A percentile compares a stretch with the other conserved stretches of the same genome.
These are phyloP conservation scores for Saccharomyces eubayanus DNA, from an alignment of 805 yeast species.

Conservation along the genomic window DNA sequence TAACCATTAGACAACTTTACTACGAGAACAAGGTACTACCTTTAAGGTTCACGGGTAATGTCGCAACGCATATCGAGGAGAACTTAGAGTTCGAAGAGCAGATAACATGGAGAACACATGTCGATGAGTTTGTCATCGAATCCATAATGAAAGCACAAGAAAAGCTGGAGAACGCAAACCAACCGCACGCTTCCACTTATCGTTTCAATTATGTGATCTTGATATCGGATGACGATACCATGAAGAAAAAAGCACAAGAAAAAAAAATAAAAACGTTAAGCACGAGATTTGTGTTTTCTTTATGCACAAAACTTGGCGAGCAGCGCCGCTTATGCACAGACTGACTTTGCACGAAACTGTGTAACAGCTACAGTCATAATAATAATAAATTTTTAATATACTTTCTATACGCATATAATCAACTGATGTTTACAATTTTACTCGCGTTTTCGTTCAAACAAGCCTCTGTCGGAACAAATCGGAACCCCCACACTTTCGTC, in stretches of 20 bases:
- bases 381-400: neutral
- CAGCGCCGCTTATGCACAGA: constrained; percentile 19
- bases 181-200: neutral
- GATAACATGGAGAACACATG: constrained; percentile 61
- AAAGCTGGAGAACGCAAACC: constrained; percentile 2
- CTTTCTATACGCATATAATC: neutral
- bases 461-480: neutral
- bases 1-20: constrained; percentile 60
- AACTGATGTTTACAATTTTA: neutral
- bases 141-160: constrained; percentile 32
- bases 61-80: constrained; percentile 61
- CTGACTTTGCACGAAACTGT: neutral
- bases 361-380: neutral
- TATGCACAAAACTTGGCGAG: constrained; percentile 23
- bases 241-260: constrained; percentile 50
- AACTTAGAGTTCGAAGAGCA: constrained; percentile 67
- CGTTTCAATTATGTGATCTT: constrained; percentile 49
- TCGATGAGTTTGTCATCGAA: constrained; percentile 60
- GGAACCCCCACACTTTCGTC: neutral
- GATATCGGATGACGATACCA: constrained; percentile 66
- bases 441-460: too few relatives aligned
- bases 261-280: constrained; percentile 27
- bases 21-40: constrained; percentile 49
- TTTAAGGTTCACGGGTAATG: constrained; percentile 59
- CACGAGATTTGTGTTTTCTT: constrained; percentile 29